phyloP scores from a whole-genome alignment of 2,329 filamentous ascomycete species.

The Diaporthe aspalathi region DNA sequence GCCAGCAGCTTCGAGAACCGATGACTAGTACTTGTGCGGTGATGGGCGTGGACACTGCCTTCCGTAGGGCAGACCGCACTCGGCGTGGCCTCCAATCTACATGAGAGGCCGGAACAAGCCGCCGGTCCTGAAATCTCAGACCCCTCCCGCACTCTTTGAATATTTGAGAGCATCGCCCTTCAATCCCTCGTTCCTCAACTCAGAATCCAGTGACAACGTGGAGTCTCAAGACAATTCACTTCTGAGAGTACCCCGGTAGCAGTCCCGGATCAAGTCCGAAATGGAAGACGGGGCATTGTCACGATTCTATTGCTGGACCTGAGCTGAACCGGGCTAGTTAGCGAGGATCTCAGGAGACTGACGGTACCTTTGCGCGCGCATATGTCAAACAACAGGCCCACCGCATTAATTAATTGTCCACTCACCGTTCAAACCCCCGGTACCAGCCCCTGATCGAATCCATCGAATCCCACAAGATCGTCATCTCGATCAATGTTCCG shows the following conservation, averaged over 20 bases:
- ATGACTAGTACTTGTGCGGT: too few species aligned
- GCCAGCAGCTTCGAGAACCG: too few species aligned
- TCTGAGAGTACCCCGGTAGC: not conserved
- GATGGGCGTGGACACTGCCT: too few species aligned
- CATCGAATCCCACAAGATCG: not conserved
- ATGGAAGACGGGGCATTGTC: too few species aligned
- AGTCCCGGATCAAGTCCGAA: too few species aligned
- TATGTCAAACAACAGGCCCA: conserved; percentile 4
- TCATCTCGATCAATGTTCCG: not conserved
- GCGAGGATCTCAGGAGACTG: not conserved
- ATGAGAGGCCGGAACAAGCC: not conserved
- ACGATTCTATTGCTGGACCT: too few species aligned
- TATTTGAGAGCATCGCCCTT: not conserved
- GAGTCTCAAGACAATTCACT: not conserved
- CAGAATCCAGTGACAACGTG: not conserved
- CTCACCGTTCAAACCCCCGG: not conserved
- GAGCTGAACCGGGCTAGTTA: not conserved
- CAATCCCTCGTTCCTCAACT: too few species aligned
- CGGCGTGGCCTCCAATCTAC: too few species aligned
- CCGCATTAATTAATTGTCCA: conserved; percentile 22
- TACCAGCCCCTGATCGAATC: not conserved
- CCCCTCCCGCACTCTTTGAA: not conserved
- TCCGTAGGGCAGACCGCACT: too few species aligned
- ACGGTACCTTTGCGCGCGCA: not conserved
- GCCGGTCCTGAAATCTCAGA: conserved; percentile 11